Base-by-base conservation (phyloP, 108 stramenopile species). In the Nitzschia sp. region DNA sequence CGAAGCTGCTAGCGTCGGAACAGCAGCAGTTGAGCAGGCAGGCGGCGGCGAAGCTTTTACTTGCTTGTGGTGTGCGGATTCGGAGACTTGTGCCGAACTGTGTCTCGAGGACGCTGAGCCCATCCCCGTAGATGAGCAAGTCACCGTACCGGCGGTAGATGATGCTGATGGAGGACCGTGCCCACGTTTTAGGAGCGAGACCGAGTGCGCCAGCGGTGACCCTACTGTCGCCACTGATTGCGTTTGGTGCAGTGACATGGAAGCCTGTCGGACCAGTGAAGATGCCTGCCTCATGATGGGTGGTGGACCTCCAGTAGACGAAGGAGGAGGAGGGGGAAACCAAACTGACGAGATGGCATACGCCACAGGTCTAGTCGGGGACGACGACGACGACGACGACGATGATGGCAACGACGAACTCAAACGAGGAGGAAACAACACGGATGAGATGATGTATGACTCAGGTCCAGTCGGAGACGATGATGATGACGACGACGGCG, bases 61-160 rank as follows among this genome's bases (percentile, higher is more conserved):
- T 32, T 61, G 60, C 23, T 19, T 44, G 11, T 61, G 60, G 60
- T 61, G 60, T 45, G 38, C 41, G 9, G 60, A 22, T 22, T 31
- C 13, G 31, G 26, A 41, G 6, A 45, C 41, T 25, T 61, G 60
- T 45, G 41, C 21, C 1, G 60, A 15, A 8, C n/a, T n/a, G n/a
- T n/a, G n/a, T n/a, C n/a, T n/a, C n/a, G 48, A 50, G 4, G 23
- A 8, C 19, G 41, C 3, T 19, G 41, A 19, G 21, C 26, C 21
- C 21, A 41, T 19, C 23, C 1, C 15, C 0, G 11, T 21, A 27
- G 4, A 1, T 1, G 57, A 32, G 3, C 1, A 8, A 32, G 32
- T 31, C 23, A 41, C 38, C 1, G n/a, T n/a, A n/a, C n/a, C n/a
- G n/a, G n/a, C n/a, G n/a, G n/a, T n/a, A n/a, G n/a, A n/a, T n/a